These are phyloP conservation scores for Fusarium sp. DNA, from an alignment of 2,329 filamentous ascomycete species.

Conservation along the genomic window DNA sequence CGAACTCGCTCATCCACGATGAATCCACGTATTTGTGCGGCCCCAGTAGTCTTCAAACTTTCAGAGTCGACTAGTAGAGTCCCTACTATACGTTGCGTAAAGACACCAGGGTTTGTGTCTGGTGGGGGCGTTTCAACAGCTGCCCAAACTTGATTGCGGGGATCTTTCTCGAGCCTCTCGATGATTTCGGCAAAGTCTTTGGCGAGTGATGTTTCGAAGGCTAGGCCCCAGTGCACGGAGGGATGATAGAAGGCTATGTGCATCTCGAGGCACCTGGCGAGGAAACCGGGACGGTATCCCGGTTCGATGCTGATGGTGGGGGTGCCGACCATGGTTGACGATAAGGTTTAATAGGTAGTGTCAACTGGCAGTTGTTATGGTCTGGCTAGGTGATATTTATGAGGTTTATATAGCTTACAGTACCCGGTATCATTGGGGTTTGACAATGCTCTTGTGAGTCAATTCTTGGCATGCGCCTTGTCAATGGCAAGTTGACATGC, in stretches of 20 bases:
- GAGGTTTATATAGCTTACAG: neutral
- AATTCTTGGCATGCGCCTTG: neutral
- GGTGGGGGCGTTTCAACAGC: conserved; percentile 1
- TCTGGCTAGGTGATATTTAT: rapidly evolving
- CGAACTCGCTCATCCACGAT: conserved; percentile 30
- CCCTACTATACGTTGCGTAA: conserved; percentile 24
- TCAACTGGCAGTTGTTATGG: neutral
- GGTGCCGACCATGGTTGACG: neutral
- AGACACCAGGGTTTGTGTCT: neutral
- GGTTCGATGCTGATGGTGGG: conserved; percentile 6
- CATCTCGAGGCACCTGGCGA: conserved; percentile 31
- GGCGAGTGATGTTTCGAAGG: conserved; percentile 25
- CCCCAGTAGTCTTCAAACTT: neutral
- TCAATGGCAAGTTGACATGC: neutral
- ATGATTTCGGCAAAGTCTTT: conserved; percentile 29
- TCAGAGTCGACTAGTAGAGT: conserved; percentile 22
- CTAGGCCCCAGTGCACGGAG: conserved; percentile 16
- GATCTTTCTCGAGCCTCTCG: conserved; percentile 16
- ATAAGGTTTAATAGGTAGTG: neutral
- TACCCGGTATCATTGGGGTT: neutral
- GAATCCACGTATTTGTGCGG: conserved; percentile 28
- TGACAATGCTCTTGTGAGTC: neutral
- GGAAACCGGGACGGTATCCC: conserved; percentile 30
- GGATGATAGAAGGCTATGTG: conserved; percentile 31
- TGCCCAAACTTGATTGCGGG: conserved; percentile 25